phyloP scores from a whole-genome alignment of 1,139 yeast species.

The Geotrichum europaeum region DNA sequence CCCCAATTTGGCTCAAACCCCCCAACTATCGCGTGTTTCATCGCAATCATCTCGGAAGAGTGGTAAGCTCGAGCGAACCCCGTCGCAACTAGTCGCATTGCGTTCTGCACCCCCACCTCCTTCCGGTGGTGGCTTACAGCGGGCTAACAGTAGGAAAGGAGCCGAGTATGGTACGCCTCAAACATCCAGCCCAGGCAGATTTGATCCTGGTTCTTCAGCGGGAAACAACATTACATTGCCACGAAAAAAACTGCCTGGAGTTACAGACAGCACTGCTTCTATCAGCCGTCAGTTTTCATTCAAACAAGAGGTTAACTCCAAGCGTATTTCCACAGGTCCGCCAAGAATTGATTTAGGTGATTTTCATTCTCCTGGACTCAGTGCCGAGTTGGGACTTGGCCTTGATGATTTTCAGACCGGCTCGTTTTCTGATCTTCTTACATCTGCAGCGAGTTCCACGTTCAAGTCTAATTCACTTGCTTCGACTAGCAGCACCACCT shows the following conservation, averaged over 20 bases:
- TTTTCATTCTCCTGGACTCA: conserved; percentile 14
- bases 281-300: conserved; percentile 5
- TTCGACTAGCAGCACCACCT: background rate
- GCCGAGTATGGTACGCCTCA: background rate
- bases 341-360: conserved; percentile 17
- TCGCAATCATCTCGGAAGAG: conserved; percentile 7
- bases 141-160: conserved; percentile 11
- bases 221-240: conserved; percentile 1
- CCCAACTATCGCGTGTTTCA: background rate
- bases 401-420: conserved; percentile 6
- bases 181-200: background rate
- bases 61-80: conserved; percentile 9
- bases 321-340: conserved; percentile 10
- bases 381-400: conserved; percentile 14
- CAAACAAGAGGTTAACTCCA: background rate
- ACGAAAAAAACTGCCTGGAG: background rate
- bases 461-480: background rate
- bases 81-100: conserved; percentile 46
- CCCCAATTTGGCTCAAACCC: background rate
- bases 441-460: background rate
- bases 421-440: background rate
- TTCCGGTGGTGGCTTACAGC: conserved; percentile 11
- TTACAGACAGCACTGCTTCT: background rate
- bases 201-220: background rate
- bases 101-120: conserved; percentile 78